A percentile compares a stretch with the other conserved stretches of the same genome.
Conservation (phyloP, 2,329 filamentous ascomycete species). For the Lomentospora prolificans region DNA sequence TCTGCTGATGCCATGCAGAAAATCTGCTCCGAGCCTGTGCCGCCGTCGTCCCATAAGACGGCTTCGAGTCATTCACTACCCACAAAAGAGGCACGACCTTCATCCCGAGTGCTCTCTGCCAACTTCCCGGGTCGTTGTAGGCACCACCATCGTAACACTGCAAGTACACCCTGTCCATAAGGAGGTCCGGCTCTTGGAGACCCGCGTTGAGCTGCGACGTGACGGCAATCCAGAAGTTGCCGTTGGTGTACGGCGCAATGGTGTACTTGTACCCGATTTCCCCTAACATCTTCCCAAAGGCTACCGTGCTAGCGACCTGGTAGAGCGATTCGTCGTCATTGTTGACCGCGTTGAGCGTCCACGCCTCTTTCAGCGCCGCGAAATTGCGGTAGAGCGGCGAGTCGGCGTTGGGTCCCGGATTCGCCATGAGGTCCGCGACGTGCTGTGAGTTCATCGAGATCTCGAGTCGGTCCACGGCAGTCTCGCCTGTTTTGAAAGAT, state of each 20-base stretch:
- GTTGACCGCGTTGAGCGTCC: constrained; percentile 34
- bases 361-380: constrained; percentile 26
- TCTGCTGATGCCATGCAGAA: constrained; percentile 20
- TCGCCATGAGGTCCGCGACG: constrained; percentile 26
- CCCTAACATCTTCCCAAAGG: constrained; percentile 31
- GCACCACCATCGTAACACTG: constrained; percentile 36
- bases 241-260: constrained; percentile 31
- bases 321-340: constrained; percentile 36
- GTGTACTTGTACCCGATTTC: constrained; percentile 31
- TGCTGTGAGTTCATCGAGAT: constrained; percentile 33
- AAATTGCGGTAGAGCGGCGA: constrained; percentile 30
- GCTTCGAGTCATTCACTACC: constrained; percentile 37
- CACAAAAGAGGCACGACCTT: constrained; percentile 33
- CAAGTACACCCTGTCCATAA: constrained; percentile 30
- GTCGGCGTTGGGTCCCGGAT: constrained; percentile 20
- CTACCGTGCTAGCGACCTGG: constrained; percentile 29
- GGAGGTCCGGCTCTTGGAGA: constrained; percentile 10
- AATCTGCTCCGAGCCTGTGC: constrained; percentile 27
- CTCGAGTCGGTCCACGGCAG: constrained; percentile 27
- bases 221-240: constrained; percentile 25
- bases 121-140: constrained; percentile 27
- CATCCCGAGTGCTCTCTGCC: constrained; percentile 26
- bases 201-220: constrained; percentile 20
- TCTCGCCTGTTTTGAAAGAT: constrained; percentile 23
- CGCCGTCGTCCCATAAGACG: constrained; percentile 25